Base-by-base conservation (phyloP, 495 filamentous ascomycete species). In the Xylaria acuta region DNA sequence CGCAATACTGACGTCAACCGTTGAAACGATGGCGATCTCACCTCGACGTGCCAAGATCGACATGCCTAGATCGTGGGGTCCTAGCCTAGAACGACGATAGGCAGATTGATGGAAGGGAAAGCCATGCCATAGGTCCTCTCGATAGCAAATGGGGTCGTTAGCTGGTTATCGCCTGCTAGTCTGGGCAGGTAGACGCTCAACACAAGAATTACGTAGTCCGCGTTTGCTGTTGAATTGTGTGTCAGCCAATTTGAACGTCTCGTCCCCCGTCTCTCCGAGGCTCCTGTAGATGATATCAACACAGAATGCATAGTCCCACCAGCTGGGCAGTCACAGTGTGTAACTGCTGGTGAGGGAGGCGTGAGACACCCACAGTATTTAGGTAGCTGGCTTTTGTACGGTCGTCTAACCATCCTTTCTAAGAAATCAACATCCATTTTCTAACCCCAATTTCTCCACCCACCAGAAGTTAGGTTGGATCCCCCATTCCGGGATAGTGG, bases 181-280 rank as follows among this genome's bases (percentile, higher is more conserved):
- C 32, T 5, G 5, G 30, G 30, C 3, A 8, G 7, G 27, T n/a
- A 20, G 30, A 59, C 9, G 54, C 5, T 36, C 54, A 18, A 1
- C 54, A 8, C 53, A 36, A 36, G 2, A n/a, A 22, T 60, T 60
- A 38, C 58, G 58, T 60, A 60, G 58, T 38, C 58, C 20, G 58
- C 58, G 20, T 60, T 38, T 22, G 3, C 8, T 6, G 34, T 7
- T 34, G 7, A n/a, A 14, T 60, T 2, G 11, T 38, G 18, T 60
- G 25, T 32, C 27, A 30, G 14, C 20, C 53, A 18, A 56, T 56
- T 30, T 56, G 16, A 4, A 16, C 53, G 27, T 12, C 53, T 56
- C 2, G 51, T 56, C 25, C 18, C 12, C 51, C 7, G 27, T n/a
- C 2, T 54, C 3, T n/a, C 25, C 22, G 51, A 54, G 51, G 8